These are phyloP conservation scores for Oidiodendron maius DNA, from an alignment of 495 filamentous ascomycete species.

Conservation along the genomic window DNA sequence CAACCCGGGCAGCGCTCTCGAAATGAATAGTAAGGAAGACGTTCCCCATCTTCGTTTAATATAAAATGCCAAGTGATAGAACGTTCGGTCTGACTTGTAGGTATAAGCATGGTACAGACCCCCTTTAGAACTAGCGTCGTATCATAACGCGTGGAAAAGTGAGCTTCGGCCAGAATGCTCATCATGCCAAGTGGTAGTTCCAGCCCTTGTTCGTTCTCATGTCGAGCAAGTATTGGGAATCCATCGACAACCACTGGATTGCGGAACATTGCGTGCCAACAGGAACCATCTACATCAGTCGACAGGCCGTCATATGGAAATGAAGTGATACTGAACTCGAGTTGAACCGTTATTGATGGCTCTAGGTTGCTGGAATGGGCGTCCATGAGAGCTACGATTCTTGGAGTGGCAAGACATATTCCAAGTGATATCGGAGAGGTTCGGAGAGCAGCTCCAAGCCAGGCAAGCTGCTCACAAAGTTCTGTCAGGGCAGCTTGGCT, in stretches of 20 bases:
- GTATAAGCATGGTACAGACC: slow-evolving; percentile 25
- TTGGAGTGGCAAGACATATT: not conserved
- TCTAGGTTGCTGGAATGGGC: not conserved
- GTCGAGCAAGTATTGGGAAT: slow-evolving; percentile 24
- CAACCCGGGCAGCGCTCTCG: not conserved
- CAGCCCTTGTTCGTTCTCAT: slow-evolving; percentile 13
- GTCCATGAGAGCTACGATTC: not conserved
- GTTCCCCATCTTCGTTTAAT: slow-evolving; percentile 14
- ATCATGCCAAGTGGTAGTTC: slow-evolving; percentile 16
- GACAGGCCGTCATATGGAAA: not conserved
- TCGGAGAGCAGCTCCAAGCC: slow-evolving; percentile 13
- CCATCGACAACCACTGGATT: slow-evolving; percentile 30
- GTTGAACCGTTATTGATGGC: not conserved
- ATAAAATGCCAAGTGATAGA: slow-evolving; percentile 25
- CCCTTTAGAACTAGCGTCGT: slow-evolving; percentile 23
- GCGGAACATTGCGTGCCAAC: slow-evolving; percentile 31
- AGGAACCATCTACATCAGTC: slow-evolving; percentile 24
- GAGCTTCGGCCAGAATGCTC: not conserved
- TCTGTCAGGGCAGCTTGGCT: slow-evolving; percentile 9
- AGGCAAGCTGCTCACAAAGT: slow-evolving; percentile 12
- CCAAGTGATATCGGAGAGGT: slow-evolving; percentile 1
- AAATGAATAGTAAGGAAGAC: not conserved
- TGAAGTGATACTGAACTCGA: not conserved
- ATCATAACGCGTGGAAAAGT: slow-evolving; percentile 3
- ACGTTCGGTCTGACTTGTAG: slow-evolving; percentile 12